phyloP scores from a whole-genome alignment of 495 filamentous ascomycete genomes.

The Penicillium subrubescens region DNA sequence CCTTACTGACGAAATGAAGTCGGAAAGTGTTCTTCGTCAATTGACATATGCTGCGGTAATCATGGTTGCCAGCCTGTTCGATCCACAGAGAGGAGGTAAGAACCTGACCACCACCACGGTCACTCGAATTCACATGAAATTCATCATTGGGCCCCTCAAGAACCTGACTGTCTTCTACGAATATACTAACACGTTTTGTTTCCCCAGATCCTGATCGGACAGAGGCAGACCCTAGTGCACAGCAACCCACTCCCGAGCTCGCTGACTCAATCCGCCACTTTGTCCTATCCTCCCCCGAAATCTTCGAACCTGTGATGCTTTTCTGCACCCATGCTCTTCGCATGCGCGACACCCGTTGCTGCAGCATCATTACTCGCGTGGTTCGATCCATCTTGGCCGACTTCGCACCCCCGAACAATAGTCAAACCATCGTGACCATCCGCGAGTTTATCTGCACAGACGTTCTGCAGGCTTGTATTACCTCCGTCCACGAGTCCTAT shows the following conservation, averaged over 20 bases:
- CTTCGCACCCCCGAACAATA: conserved; percentile 59
- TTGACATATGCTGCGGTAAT: conserved; percentile 89
- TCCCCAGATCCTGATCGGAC: conserved; percentile 41
- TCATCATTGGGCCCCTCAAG: neutral
- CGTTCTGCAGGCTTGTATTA: conserved; percentile 79
- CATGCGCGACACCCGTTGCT: conserved; percentile 89
- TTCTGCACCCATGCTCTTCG: conserved; percentile 90
- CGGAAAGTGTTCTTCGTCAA: conserved; percentile 93
- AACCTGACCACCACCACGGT: neutral
- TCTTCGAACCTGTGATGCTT: conserved; percentile 84
- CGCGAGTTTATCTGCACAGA: conserved; percentile 89
- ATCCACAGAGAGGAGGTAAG: conserved; percentile 63
- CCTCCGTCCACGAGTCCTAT: conserved; percentile 89
- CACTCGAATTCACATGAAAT: neutral
- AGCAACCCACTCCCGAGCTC: conserved; percentile 35
- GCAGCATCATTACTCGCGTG: conserved; percentile 79
- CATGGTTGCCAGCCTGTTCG: conserved; percentile 84
- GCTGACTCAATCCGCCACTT: conserved; percentile 68
- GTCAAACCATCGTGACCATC: conserved; percentile 64
- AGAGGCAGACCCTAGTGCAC: conserved; percentile 45
- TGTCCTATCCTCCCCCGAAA: conserved; percentile 73
- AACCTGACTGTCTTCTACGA: neutral
- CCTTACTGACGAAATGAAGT: conserved; percentile 95
- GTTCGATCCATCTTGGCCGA: conserved; percentile 82
- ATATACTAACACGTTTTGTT: neutral